These are phyloP conservation scores for Styphnolobium japonicum DNA, from an alignment of 306 rosid species.

Conservation along the genomic window DNA sequence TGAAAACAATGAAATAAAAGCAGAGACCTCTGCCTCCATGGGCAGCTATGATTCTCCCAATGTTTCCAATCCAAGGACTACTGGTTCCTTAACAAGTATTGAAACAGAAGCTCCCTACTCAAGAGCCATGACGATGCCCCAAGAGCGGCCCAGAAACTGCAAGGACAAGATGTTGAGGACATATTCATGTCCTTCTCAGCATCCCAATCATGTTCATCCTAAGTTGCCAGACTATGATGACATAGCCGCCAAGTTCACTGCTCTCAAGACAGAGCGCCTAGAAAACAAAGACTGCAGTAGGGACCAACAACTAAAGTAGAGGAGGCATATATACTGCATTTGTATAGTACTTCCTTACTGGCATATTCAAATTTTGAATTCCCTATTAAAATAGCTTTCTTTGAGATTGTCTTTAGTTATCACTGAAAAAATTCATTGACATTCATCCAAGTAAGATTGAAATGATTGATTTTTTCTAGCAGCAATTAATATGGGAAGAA, in stretches of 20 bases:
- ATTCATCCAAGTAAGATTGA: neutral
- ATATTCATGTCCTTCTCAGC: slow-evolving; percentile 47
- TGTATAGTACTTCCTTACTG: neutral
- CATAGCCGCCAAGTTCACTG: slow-evolving; percentile 58
- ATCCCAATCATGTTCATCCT: slow-evolving; percentile 77
- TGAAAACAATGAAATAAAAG: slow-evolving; percentile 18
- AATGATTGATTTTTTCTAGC: neutral
- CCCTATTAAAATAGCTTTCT: neutral
- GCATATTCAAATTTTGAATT: neutral
- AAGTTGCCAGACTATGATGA: slow-evolving; percentile 77
- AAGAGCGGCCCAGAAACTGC: slow-evolving; percentile 31
- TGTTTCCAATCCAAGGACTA: neutral
- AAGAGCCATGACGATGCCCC: slow-evolving; percentile 66
- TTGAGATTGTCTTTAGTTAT: neutral
- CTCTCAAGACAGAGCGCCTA: slow-evolving; percentile 52
- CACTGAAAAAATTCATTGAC: slow-evolving; percentile 16
- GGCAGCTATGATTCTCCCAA: neutral
- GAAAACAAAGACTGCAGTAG: slow-evolving; percentile 13
- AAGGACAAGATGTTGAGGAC: slow-evolving; percentile 50
- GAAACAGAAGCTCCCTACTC: slow-evolving; percentile 32
- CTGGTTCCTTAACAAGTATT: slow-evolving; percentile 23
- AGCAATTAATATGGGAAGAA: neutral
- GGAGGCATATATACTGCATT: neutral
- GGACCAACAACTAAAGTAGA: neutral
- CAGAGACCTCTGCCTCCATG: neutral